Conservation (phyloP, 192 early-diverging fungal genomes). For the Coemansia sp. region DNA sequence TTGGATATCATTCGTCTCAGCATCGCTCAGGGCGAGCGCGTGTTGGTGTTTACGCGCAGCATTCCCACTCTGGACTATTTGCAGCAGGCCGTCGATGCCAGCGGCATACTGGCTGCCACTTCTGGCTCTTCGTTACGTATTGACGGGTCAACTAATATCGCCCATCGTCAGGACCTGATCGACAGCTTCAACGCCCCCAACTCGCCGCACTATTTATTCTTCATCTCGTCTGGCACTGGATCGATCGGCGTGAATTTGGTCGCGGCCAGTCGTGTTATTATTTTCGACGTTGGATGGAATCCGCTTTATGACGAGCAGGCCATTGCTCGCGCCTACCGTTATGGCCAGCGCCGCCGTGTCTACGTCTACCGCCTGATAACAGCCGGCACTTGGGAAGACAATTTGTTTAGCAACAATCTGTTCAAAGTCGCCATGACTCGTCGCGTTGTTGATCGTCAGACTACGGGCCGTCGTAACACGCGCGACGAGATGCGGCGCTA, state of each 20-base stretch:
- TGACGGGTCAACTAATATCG: conserved; percentile 58
- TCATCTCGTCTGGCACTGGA: conserved; percentile 63
- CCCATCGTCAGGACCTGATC: conserved; percentile 61
- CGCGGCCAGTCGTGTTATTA: conserved; percentile 70
- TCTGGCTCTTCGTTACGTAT: conserved; percentile 43
- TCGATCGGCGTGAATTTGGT: conserved; percentile 70
- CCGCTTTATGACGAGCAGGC: conserved; percentile 78
- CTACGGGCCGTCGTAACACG: conserved; percentile 50
- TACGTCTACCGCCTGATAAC: conserved; percentile 70
- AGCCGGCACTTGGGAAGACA: conserved; percentile 62
- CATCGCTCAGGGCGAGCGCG: conserved; percentile 61
- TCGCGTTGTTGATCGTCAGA: conserved; percentile 67
- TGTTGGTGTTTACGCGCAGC: conserved; percentile 76
- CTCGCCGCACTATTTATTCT: conserved; percentile 49
- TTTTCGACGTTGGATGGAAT: conserved; percentile 81
- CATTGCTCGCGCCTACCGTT: conserved; percentile 70
- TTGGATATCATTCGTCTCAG: conserved; percentile 61
- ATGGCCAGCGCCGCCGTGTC: conserved; percentile 70
- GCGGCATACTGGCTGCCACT: conserved; percentile 13
- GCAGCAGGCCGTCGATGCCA: conserved; percentile 20
- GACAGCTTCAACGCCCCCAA: conserved; percentile 63
- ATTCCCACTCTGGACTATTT: conserved; percentile 63
- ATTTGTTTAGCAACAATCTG: conserved; percentile 67
- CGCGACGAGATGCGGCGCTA: conserved; percentile 60
- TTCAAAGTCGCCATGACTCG: conserved; percentile 74